These are phyloP conservation scores for Nothophaeocryptopus gaeumannii DNA, from an alignment of 2,329 filamentous ascomycete genomes.

Conservation along the genomic window DNA sequence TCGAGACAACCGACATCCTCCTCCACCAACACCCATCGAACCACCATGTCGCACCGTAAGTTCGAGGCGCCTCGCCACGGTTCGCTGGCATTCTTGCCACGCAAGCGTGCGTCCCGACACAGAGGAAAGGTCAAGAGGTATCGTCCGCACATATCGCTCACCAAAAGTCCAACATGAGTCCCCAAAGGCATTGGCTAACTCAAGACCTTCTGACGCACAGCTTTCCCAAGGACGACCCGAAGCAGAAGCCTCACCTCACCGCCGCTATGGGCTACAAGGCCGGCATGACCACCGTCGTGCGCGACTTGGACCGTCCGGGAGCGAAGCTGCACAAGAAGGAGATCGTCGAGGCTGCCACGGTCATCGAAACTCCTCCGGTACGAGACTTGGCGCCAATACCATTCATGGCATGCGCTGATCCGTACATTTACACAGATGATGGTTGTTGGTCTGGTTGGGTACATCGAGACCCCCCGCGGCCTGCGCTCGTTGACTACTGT, in stretches of 20 bases:
- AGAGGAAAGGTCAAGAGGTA: slow-evolving; percentile 98
- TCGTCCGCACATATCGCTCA: slow-evolving; percentile 25
- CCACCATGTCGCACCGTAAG: slow-evolving; percentile 59
- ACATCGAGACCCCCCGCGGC: slow-evolving; percentile 99
- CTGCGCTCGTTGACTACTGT: slow-evolving; percentile 99
- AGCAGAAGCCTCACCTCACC: slow-evolving; percentile 99
- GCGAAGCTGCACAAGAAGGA: slow-evolving; percentile 99
- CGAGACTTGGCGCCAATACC: slow-evolving; percentile 47
- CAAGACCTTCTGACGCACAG: slow-evolving; percentile 46
- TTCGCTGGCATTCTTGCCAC: slow-evolving; percentile 57
- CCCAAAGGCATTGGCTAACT: slow-evolving; percentile 14
- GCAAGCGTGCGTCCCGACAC: slow-evolving; percentile 89
- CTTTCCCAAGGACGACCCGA: slow-evolving; percentile 99
- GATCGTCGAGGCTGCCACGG: slow-evolving; percentile 81
- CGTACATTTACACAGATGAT: slow-evolving; percentile 71
- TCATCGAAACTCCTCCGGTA: slow-evolving; percentile 92
- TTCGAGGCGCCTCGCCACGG: slow-evolving; percentile 93
- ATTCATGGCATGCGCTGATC: slow-evolving; percentile 62
- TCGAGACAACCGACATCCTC: too few species aligned
- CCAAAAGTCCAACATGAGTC: too few species aligned
- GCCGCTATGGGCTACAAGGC: slow-evolving; percentile 98
- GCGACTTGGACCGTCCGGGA: slow-evolving; percentile 97
- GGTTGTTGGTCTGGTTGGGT: slow-evolving; percentile 98
- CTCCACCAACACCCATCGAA: slow-evolving; percentile 12
- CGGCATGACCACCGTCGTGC: slow-evolving; percentile 99